Evolutionary conservation across 1,139 yeast species (phyloP), one percentile per base, ranked within the genome.

Genomic region (Taphrina confusa): DNA sequence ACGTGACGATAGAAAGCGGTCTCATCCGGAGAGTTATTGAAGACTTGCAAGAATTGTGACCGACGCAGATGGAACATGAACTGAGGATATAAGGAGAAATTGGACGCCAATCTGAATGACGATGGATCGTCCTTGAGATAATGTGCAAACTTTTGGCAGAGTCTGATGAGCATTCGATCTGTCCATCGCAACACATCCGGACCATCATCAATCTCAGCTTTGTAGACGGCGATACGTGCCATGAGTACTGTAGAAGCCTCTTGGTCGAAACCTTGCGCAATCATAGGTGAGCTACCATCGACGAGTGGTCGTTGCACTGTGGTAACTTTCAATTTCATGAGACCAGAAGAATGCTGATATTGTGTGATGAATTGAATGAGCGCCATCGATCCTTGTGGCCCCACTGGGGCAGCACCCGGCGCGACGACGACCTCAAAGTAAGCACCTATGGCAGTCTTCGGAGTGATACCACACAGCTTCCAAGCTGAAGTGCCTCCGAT

Each of bases 11-110:
- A 91, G 74, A 90, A 92, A 37, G 97, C 97, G 58, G 98, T 91
- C 78, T 92, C 98, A 77, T 92, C 98, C 0, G 98, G 98, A 18
- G 97, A 91, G 75, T 92, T 91, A 75, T 92, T 92, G 78, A 92
- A 92, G 60, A 91, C 97, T 73, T 91, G 96, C 72, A 92, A 79
- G 74, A 92, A 92, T 75, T 91, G 97, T 1, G 97, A 89, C 75
- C 98, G 85, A 77, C 98, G 86, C 76, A 92, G 80, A 73, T 92
- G 95, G 75, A 88, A 92, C 77, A 92, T 88, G 71, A 92, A 92
- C 75, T 92, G 97, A 49, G 98, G 98, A 72, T 88, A 87, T 82
- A 90, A 76, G 25, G 94, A 84, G 73, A 86, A 91, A 68, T 85
- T 81, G 63, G 84, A 84, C 0, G 94, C 80, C 63, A 92, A 76